Conservation (phyloP, 257 asterid species). For the Verbena officinalis region DNA sequence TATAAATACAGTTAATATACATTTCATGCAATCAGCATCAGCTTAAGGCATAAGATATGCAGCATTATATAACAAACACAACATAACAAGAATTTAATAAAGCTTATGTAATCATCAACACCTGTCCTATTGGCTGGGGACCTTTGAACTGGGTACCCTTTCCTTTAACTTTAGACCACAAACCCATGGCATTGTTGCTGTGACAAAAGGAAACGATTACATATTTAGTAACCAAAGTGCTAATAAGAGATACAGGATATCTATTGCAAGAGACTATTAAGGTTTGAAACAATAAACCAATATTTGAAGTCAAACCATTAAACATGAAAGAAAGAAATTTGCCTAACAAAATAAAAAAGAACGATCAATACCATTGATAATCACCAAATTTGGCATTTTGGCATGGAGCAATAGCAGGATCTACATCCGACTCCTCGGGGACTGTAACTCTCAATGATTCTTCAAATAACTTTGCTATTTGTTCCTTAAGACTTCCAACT, state of each 20-base stretch:
- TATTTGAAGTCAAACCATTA: not conserved
- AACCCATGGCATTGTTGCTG: constrained; percentile 97
- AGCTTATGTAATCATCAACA: constrained; percentile 28
- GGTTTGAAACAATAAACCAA: constrained; percentile 2
- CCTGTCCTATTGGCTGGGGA: constrained; percentile 91
- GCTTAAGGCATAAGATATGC: constrained; percentile 8
- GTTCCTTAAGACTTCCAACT: constrained; percentile 66
- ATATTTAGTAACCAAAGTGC: constrained; percentile 3
- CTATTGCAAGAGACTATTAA: not conserved
- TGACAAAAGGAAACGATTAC: constrained; percentile 28
- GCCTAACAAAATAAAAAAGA: not conserved
- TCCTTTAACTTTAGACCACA: constrained; percentile 77
- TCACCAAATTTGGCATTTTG: constrained; percentile 75
- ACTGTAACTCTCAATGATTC: constrained; percentile 58
- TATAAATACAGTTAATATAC: constrained; percentile 32
- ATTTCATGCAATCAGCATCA: constrained; percentile 19
- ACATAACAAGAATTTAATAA: not conserved
- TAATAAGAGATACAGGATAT: not conserved
- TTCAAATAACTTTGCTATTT: constrained; percentile 57
- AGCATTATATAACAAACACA: constrained; percentile 18
- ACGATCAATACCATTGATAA: constrained; percentile 73
- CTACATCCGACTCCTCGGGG: constrained; percentile 62
- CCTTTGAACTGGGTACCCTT: constrained; percentile 60
- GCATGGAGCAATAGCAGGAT: constrained; percentile 71
- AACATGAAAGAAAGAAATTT: not conserved